Evolutionary conservation across 768 basidiomycete species (phyloP).

Genomic region (Hypsizygus marmoreus): DNA sequence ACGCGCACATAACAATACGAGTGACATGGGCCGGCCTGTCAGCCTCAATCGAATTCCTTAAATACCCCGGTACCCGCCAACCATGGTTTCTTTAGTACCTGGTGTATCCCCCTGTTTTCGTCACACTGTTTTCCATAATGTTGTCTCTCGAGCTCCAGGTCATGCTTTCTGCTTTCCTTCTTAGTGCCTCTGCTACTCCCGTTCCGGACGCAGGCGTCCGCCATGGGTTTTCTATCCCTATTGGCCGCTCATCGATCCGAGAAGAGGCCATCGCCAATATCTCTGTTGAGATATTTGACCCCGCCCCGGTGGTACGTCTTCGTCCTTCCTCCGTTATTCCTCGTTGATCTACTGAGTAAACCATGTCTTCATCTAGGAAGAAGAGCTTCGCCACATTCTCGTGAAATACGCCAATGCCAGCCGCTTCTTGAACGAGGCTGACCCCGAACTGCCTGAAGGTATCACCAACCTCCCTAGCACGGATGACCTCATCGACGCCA

Average conservation of each 20-base stretch:
- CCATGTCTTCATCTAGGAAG: background rate
- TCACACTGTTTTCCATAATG: background rate
- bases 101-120: too few relatives aligned
- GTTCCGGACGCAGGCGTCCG: background rate
- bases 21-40: too few relatives aligned
- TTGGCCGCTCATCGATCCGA: background rate
- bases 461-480: background rate
- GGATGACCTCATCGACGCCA: background rate
- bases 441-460: conserved; percentile 1
- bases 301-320: conserved; percentile 6
- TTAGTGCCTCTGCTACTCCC: background rate
- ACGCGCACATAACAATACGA: too few relatives aligned
- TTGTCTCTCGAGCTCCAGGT: background rate
- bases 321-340: too few relatives aligned
- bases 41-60: background rate
- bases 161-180: background rate
- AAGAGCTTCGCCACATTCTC: conserved; percentile 1
- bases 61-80: too few relatives aligned
- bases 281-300: background rate
- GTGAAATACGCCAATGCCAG: conserved; percentile 7
- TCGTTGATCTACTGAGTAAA: background rate
- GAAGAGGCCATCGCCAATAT: background rate
- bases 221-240: background rate
- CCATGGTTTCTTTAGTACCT: too few relatives aligned
- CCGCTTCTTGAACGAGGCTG: conserved; percentile 1